A percentile compares a stretch with the other conserved stretches of the same genome.
These are phyloP conservation scores for Blastobotrys chiropterorum DNA, from an alignment of 805 yeast species.

Conservation along the genomic window DNA sequence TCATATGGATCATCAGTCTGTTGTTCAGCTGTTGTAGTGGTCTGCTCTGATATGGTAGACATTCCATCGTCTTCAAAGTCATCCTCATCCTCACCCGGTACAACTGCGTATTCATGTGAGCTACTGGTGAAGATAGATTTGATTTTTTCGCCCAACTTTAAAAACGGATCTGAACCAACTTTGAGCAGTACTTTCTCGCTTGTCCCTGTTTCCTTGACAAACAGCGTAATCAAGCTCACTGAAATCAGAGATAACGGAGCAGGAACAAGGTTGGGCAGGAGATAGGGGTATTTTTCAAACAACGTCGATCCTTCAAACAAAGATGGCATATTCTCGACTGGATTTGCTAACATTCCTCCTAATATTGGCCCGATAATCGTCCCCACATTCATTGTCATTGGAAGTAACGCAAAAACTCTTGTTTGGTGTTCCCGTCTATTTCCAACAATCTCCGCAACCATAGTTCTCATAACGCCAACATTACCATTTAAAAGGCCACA, in stretches of 20 bases:
- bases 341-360: constrained; percentile 47
- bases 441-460: constrained; percentile 53
- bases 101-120: neutral
- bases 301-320: constrained; percentile 16
- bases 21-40: neutral
- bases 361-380: constrained; percentile 54
- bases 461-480: constrained; percentile 55
- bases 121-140: constrained; percentile 2
- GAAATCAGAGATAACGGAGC: constrained; percentile 32
- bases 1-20: neutral
- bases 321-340: constrained; percentile 31
- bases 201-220: constrained; percentile 22
- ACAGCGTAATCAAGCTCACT: constrained; percentile 15
- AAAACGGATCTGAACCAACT: constrained; percentile 14
- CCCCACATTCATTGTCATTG: constrained; percentile 55
- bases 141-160: constrained; percentile 17
- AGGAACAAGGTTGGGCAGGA: constrained; percentile 46
- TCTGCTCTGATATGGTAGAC: neutral
- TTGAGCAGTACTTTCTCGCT: constrained; percentile 14
- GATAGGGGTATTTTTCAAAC: constrained; percentile 41
- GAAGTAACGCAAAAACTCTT: constrained; percentile 53
- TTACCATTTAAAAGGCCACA: constrained; percentile 58
- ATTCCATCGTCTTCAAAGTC: constrained; percentile 5
- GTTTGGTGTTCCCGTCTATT: constrained; percentile 52
- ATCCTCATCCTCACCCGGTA: neutral